phyloP scores from a whole-genome alignment of 2,329 filamentous ascomycete species.

The Alternaria alternata region DNA sequence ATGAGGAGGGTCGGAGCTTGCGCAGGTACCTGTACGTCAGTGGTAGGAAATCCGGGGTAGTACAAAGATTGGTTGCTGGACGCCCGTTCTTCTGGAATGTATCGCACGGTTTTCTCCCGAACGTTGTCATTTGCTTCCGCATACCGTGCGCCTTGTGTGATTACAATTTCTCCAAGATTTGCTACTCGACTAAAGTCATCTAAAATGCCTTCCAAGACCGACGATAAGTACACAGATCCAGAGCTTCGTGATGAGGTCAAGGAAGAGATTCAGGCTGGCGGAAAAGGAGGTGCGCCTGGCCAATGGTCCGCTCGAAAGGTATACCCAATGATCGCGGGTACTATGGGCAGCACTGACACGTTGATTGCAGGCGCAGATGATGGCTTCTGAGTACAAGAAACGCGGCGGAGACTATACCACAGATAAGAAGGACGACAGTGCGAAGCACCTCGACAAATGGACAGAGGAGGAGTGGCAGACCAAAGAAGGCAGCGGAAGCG shows the following conservation, averaged over 20 bases:
- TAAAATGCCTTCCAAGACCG: conserved; percentile 53
- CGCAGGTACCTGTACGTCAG: conserved; percentile 29
- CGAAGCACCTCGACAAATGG: conserved; percentile 57
- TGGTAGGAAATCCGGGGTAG: conserved; percentile 22
- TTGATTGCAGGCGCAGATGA: conserved; percentile 54
- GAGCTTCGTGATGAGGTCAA: conserved; percentile 58
- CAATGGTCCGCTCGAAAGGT: conserved; percentile 61
- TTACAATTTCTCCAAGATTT: not conserved
- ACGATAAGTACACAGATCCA: conserved; percentile 58
- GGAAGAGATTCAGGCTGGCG: conserved; percentile 55
- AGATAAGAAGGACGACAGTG: conserved; percentile 54
- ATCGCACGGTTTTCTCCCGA: not conserved
- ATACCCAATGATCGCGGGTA: not conserved
- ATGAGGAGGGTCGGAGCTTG: conserved; percentile 11
- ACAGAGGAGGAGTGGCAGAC: conserved; percentile 60
- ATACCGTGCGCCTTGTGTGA: not conserved
- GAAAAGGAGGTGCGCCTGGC: conserved; percentile 59
- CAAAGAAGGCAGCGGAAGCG: conserved; percentile 57
- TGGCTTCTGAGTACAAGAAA: conserved; percentile 58
- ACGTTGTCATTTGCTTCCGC: not conserved
- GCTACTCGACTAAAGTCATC: not conserved
- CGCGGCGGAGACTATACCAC: conserved; percentile 58
- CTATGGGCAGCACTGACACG: not conserved
- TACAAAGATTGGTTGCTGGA: conserved; percentile 15
- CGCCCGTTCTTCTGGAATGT: conserved; percentile 6